Base-by-base conservation (phyloP, 179 eudicot species). In the Vitellaria paradoxa region DNA sequence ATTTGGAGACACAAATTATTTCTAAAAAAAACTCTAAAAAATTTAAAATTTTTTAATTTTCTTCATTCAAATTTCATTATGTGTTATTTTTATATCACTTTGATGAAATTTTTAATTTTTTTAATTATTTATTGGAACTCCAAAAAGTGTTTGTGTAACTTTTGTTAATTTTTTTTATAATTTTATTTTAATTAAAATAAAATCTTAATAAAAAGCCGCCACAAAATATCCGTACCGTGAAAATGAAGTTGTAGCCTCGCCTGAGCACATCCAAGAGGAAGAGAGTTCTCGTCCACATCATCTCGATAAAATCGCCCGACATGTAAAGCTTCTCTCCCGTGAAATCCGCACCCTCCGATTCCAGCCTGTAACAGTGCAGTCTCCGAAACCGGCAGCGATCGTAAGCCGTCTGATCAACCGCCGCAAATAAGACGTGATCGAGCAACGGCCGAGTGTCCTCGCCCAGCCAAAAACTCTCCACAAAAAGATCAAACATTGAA, bases 231-330 rank as follows among this genome's bases (percentile, higher is more conserved):
- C 21, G 13, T 81, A 91, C 95, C 87, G 96, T 91, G 56, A 91
- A 91, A n/a, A 91, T 81, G 24, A 88, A 88, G 75, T 71, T 85
- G 74, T 89, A 91, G 1, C 93, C 96, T 42, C 63, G 81, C 42
- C 47, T 75, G 21, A 91, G 92, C 8, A 89, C 86, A 4, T 81
- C 79, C 46, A 76, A 68, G 3, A 91, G 88, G 77, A 91, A 89
- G 15, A 64, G 77, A 63, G 93, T 89, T 62, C 96, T 79, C n/a
- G 81, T 80, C 96, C 96, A 91, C 96, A 89, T 91, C 93, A 91
- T 91, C 77, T 86, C 86, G 72, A 89, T 83, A 37, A 91, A 91
- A 0, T 82, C 90, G 42, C 78, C 70, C 1, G 96, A 91, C 96
- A 89, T 87, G 81, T 66, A 91, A 9, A 87, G 75, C 68, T 88